These are phyloP conservation scores for Fusarium odoratissimum DNA, from an alignment of 2,329 filamentous ascomycete species.

Conservation along the genomic window DNA sequence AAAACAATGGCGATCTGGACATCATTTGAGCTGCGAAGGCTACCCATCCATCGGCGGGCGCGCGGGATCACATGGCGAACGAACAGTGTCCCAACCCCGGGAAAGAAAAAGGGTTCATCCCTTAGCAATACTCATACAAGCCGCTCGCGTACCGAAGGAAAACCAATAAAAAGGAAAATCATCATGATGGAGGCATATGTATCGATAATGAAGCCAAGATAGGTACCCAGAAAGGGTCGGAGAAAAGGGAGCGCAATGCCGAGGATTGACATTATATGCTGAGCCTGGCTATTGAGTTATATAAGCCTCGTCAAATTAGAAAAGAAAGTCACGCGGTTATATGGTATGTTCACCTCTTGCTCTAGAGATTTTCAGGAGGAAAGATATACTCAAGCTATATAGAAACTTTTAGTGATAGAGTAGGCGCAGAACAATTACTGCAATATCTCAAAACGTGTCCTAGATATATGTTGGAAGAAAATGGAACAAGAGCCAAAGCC, in stretches of 20 bases:
- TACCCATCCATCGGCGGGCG: neutral
- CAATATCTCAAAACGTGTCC: neutral
- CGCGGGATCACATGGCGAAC: neutral
- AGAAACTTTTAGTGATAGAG: neutral
- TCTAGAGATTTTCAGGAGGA: accelerated
- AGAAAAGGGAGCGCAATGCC: neutral
- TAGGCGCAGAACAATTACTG: neutral
- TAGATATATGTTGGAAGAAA: neutral
- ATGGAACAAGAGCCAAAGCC: neutral
- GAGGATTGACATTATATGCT: neutral
- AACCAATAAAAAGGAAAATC: neutral
- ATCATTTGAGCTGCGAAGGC: neutral
- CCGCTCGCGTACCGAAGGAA: neutral
- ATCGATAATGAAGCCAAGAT: neutral
- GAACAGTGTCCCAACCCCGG: accelerated
- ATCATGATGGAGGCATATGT: neutral
- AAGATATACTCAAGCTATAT: neutral
- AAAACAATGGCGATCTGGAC: accelerated
- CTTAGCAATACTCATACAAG: neutral
- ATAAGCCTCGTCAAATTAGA: neutral
- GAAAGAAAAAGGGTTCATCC: neutral
- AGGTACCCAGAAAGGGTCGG: neutral
- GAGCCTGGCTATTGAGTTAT: neutral
- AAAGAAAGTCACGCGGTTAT: neutral
- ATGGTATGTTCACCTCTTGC: too few relatives aligned